Base-by-base conservation (phyloP, 2,329 filamentous ascomycete species). In the Ophiostoma australiae region DNA sequence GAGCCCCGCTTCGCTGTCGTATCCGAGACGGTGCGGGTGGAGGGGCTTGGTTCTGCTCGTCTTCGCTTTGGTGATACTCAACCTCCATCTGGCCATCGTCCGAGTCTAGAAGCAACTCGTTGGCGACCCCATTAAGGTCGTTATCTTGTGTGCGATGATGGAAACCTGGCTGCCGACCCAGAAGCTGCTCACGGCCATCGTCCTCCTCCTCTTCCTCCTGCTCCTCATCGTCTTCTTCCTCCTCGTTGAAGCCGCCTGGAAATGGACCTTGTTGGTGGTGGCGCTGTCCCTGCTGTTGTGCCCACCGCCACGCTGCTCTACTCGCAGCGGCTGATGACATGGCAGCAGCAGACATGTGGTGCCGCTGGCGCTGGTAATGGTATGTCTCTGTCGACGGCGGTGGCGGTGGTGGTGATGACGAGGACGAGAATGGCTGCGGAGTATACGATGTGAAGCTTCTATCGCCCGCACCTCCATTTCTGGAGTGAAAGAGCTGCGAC, bases 171-270 rank as follows among this genome's bases (percentile, higher is more conserved):
- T 1, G 69, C 48, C 20, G 27, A 2, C 23, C 58, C 58, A 63
- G 6, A 17, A 33, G 15, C 58, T 63, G 58, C 8, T 66, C 63
- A 4, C 31, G 61, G 31, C 7, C 44, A 2, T 48, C 44, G 17
- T 70, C 65, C 3, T 15, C 52, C 0, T 67, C 70, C 23, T 70
- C 71, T 1, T 73, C 71, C n/a, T 72, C 33, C 33, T 66, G 6
- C 7, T 23, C 63, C 10, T 39, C 63, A 8, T 23, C 63, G 3
- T 39, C 35, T 11, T 72, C 72, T 1, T 68, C 70, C 5, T 70
- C 7, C 11, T 72, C 82, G 65, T 74, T 27, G 69, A 70, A 71
- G 27, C 72, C 72, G 3, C 31, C 61, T 15, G 70, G 20, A 67
- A 72, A 61, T 37, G 68, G 33, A 1, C 63, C 71, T 4, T 74